phyloP scores from a whole-genome alignment of 2,329 filamentous ascomycete genomes.

The Sarocladium oryzae region DNA sequence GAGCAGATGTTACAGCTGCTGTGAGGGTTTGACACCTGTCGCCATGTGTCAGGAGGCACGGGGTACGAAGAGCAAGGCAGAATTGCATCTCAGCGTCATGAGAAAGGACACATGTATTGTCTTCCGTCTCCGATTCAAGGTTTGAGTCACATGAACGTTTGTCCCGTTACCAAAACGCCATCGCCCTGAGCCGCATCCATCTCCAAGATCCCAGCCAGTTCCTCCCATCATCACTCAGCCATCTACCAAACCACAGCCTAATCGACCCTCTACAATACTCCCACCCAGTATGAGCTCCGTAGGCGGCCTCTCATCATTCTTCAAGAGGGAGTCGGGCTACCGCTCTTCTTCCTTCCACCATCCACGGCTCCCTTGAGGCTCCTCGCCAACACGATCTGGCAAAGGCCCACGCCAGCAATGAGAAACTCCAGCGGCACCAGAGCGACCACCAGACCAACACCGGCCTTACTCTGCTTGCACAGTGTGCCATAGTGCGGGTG shows the following conservation, averaged over 20 bases:
- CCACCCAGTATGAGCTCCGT: too few relatives aligned
- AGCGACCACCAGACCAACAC: conserved; percentile 47
- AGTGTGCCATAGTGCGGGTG: conserved; percentile 50
- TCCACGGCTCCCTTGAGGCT: conserved; percentile 22
- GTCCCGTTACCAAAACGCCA: neutral
- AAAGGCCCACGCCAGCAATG: conserved; percentile 39
- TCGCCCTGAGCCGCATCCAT: neutral
- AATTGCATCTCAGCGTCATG: too few relatives aligned
- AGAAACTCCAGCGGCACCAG: conserved; percentile 50
- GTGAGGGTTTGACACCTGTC: too few relatives aligned
- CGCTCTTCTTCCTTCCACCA: conserved; percentile 26
- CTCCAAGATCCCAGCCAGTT: neutral
- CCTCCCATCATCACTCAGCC: too few relatives aligned
- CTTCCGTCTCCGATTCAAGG: too few relatives aligned
- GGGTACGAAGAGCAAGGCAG: too few relatives aligned
- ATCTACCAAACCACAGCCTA: too few relatives aligned
- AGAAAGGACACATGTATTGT: too few relatives aligned
- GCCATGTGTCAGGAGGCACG: too few relatives aligned
- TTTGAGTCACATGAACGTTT: too few relatives aligned
- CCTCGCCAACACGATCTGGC: conserved; percentile 38
- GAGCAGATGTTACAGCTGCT: too few relatives aligned
- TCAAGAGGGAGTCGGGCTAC: conserved; percentile 22
- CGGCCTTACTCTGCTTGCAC: conserved; percentile 49
- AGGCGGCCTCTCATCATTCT: conserved; percentile 3
- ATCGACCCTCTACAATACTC: too few relatives aligned